Evolutionary conservation across 2,329 filamentous ascomycete species (phyloP), one percentile per base, ranked within the genome.

Genomic region (Aspergillus fischeri): DNA sequence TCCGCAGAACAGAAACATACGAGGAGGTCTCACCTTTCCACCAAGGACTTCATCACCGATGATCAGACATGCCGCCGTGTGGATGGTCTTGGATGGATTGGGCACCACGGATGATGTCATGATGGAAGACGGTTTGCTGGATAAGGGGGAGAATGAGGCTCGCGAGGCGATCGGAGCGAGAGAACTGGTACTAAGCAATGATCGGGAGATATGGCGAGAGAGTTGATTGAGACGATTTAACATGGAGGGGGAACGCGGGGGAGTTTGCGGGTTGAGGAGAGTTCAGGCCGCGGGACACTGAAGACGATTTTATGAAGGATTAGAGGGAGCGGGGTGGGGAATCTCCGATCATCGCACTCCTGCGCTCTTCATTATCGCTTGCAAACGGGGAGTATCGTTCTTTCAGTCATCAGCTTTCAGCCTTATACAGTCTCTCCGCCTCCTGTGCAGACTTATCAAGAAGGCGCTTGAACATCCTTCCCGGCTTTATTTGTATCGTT

Each of bases 31-130:
- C 73, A 91, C 92, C 88, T 97, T 97, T 67, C 94, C 93, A 24
- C 92, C 92, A 3, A 97, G 81, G 4, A 97, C 92, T 75, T 97
- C 93, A 76, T 97, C 93, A n/a, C 93, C 93, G 67, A 99, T 97
- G 59, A 99, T 92, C 62, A 97, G 77, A 74, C 91, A 96, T 56
- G 89, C 93, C 10, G 93, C 94, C 49, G 92, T 97, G 70, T 91
- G 87, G 65, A 97, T 95, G 59, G 83, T 86, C 69, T 86, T 80
- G 52, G 67, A 68, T 62, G 64, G 65, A 51, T 69, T 72, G 63
- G 65, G 56, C 38, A 64, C 63, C 29, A 64, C 63, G 56, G 72
- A 75, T 77, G 77, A 78, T 76, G 76, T 77, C 76, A 78, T 78
- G 55, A 67, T 70, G 58, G 63, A 51, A 14, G 47, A 57, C 28